Evolutionary conservation across 2,329 filamentous ascomycete species (phyloP), one percentile per base, ranked within the genome.

Genomic region (Fusarium solani-melongenae): DNA sequence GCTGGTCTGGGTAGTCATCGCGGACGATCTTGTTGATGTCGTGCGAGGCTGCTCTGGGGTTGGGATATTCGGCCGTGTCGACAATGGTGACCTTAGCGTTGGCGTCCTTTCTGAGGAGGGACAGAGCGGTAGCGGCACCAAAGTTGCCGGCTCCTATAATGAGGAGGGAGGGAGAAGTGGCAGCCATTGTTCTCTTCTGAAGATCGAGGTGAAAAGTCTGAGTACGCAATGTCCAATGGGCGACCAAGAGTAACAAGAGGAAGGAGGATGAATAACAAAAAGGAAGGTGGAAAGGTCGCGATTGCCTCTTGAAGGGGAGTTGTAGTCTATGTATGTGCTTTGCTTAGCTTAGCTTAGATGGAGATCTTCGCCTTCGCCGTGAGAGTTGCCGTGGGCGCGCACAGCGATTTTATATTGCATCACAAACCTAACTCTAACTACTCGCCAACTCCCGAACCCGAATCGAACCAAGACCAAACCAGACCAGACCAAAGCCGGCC

Each of bases 1-100:
- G 78, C 36, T 66, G 69, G 74, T 84, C 82, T 10, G 81, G 80
- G 66, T 85, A 85, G 72, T 85, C 83, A 70, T 84, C 82, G 34
- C 83, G 81, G 15, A 85, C 81, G 66, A 85, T 84, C 77, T 85
- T 85, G 81, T 83, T 85, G 72, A 84, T 79, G 70, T 85, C 83
- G 38, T 89, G 89, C 12, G 83, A 85, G n/a, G 83, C 83, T 20
- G 83, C 82, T 62, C 82, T 78, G 33, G 82, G 82, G 65, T 82
- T 84, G 61, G 83, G 82, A 34, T 76, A 82, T 15, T 71, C 66
- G 3, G 80, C 77, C 14, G 81, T 81, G 71, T 85, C 83, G 58
- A 85, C 74, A 27, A 85, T 79, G 8, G 77, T 81, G 36, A 85
- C 78, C 17, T 77, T 77, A 66, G 76, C 67, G 15, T 64, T 41